A percentile compares a stretch with the other conserved stretches of the same genome.
Conservation (phyloP, 495 filamentous ascomycete genomes). For the Podospora didyma region DNA sequence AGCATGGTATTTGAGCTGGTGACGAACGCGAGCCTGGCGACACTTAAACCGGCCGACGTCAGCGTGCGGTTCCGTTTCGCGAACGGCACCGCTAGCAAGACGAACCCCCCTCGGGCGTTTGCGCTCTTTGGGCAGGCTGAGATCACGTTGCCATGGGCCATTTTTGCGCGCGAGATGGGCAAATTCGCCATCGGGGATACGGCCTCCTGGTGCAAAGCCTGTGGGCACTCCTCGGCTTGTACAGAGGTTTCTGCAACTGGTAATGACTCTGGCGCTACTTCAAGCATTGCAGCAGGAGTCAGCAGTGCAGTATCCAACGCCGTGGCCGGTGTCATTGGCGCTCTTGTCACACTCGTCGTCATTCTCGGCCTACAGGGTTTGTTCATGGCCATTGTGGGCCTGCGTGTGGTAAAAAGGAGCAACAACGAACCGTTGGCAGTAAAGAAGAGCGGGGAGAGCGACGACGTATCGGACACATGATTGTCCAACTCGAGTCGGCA, state of each 20-base stretch:
- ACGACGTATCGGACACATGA: neutral
- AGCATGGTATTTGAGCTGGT: constrained; percentile 73
- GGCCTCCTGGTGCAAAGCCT: constrained; percentile 64
- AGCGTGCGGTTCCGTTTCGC: constrained; percentile 73
- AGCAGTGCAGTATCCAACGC: constrained; percentile 32
- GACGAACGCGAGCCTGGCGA: constrained; percentile 44
- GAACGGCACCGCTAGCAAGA: constrained; percentile 62
- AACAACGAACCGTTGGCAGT: neutral
- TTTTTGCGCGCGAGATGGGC: constrained; percentile 58
- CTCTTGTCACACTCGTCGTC: constrained; percentile 43
- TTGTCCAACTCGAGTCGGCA: too few species aligned
- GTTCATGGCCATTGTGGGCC: constrained; percentile 30
- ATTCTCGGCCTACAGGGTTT: constrained; percentile 39
- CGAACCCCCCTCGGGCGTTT: constrained; percentile 46
- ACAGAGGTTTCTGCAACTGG: constrained; percentile 27
- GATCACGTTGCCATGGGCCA: constrained; percentile 53
- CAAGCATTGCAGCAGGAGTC: neutral
- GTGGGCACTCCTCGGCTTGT: constrained; percentile 62
- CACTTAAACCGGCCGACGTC: constrained; percentile 48
- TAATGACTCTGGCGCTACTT: constrained; percentile 1
- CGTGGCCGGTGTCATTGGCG: constrained; percentile 53
- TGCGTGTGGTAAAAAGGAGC: constrained; percentile 34
- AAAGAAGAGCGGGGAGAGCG: constrained; percentile 1
- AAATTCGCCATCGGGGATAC: constrained; percentile 57
- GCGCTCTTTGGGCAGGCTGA: constrained; percentile 62